Percentiles rank a stretch among this genome's conserved stretches.
phyloP scores from a whole-genome alignment of 768 basidiomycete species.

The Coprinopsis marcescibilis region DNA sequence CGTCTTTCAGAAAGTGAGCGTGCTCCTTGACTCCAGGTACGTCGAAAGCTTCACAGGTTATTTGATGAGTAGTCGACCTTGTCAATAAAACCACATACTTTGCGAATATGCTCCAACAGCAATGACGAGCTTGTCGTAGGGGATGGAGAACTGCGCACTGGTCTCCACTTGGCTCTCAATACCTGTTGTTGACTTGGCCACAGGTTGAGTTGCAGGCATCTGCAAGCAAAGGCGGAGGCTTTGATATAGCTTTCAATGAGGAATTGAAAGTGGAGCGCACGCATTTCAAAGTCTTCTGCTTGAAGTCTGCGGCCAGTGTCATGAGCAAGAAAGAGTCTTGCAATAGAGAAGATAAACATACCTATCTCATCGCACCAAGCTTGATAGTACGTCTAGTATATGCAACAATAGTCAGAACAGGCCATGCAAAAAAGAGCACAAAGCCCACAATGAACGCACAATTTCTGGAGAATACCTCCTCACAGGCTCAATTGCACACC shows the following conservation, averaged over 20 bases:
- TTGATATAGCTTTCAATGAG: background rate
- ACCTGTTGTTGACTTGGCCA: slow-evolving; percentile 6
- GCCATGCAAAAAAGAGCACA: too few species aligned
- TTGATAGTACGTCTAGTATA: slow-evolving; percentile 51
- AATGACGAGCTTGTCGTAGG: slow-evolving; percentile 79
- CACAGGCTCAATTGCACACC: slow-evolving; percentile 77
- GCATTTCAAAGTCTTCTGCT: slow-evolving; percentile 52
- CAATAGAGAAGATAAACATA: slow-evolving; percentile 17
- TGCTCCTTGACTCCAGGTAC: slow-evolving; percentile 77
- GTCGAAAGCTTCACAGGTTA: slow-evolving; percentile 44
- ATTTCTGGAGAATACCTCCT: slow-evolving; percentile 51
- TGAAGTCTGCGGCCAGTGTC: slow-evolving; percentile 42
- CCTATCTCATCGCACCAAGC: slow-evolving; percentile 76
- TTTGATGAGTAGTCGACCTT: background rate
- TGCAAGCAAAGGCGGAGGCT: slow-evolving; percentile 17
- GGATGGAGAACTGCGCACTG: slow-evolving; percentile 41
- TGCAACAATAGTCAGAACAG: background rate
- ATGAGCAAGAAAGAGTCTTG: background rate
- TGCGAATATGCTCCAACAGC: slow-evolving; percentile 84
- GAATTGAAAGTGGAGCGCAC: slow-evolving; percentile 29
- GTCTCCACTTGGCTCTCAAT: background rate
- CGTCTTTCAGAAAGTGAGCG: slow-evolving; percentile 77
- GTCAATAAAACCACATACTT: slow-evolving; percentile 38
- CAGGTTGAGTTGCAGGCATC: slow-evolving; percentile 58
- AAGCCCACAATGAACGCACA: slow-evolving; percentile 27